A percentile compares a stretch with the other conserved stretches of the same genome.
These are phyloP conservation scores for Vitis rotundifolia DNA, from an alignment of 164 flowering plant species.

Conservation along the genomic window DNA sequence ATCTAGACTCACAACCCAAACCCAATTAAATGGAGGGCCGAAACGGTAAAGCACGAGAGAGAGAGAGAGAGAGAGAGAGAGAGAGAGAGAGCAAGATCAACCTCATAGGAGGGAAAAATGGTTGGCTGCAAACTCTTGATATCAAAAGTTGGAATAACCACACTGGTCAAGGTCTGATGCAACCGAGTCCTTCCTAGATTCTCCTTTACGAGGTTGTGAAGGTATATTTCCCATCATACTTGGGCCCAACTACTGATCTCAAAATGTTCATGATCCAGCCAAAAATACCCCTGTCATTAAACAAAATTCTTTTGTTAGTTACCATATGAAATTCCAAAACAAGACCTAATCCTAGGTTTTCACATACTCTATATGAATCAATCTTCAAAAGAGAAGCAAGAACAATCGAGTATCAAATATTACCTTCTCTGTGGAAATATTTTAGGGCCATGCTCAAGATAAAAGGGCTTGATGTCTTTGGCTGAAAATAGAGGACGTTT, in stretches of 20 bases:
- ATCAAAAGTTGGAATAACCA: background rate
- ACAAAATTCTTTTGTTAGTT: no score
- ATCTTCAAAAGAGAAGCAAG: background rate
- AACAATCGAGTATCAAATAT: background rate
- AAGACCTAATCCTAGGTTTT: background rate
- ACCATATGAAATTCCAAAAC: background rate
- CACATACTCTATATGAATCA: background rate
- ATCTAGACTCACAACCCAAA: background rate
- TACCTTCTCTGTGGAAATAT: background rate
- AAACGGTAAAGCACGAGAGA: no score
- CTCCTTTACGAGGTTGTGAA: background rate
- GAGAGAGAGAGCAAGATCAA: background rate
- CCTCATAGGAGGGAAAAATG: background rate
- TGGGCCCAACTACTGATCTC: background rate
- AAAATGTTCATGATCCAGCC: no score
- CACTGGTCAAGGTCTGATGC: background rate
- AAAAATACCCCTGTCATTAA: no score
- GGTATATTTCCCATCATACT: background rate
- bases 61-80: background rate
- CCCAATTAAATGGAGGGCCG: background rate
- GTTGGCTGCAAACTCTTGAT: background rate
- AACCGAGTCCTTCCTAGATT: constrained; percentile 1
- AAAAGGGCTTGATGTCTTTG: background rate
- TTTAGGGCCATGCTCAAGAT: background rate
- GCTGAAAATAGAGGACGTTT: no score